Percentiles rank a stretch among this genome's conserved stretches.
Conservation (phyloP, 1,284 basidiomycete genomes). For the Ceratobasidium papillatum region DNA sequence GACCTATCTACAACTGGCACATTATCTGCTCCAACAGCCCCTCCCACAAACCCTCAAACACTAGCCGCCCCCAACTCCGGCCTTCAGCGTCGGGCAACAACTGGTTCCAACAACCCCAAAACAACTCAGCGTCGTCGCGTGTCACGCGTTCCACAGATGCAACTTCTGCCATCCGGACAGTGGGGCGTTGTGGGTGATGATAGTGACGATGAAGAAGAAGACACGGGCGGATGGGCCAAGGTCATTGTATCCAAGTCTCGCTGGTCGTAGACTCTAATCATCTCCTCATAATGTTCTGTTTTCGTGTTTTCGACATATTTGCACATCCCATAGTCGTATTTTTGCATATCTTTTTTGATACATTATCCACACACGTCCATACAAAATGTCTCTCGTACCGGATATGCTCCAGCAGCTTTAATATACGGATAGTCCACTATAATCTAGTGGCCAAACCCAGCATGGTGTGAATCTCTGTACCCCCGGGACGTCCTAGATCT, state of each 20-base stretch:
- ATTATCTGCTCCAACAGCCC: not conserved
- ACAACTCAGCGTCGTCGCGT: conserved; percentile 14
- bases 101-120: not conserved
- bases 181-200: conserved; percentile 44
- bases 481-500: too few relatives aligned
- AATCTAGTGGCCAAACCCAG: too few relatives aligned
- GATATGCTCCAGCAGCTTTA: not conserved
- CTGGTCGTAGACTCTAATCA: conserved; percentile 22
- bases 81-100: conserved; percentile 10
- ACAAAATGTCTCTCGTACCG: not conserved
- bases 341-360: conserved; percentile 13
- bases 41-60: not conserved
- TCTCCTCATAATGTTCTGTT: not conserved
- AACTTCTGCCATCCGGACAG: conserved; percentile 38
- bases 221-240: conserved; percentile 42
- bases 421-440: too few relatives aligned
- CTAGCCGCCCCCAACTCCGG: conserved; percentile 2
- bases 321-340: not conserved
- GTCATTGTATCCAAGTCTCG: conserved; percentile 41
- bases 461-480: too few relatives aligned
- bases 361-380: conserved; percentile 22
- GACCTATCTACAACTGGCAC: conserved; percentile 18
- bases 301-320: not conserved
- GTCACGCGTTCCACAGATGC: conserved; percentile 40
- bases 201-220: conserved; percentile 41